These are phyloP conservation scores for Colletotrichum zoysiae DNA, from an alignment of 2,329 filamentous ascomycete species.

Conservation along the genomic window DNA sequence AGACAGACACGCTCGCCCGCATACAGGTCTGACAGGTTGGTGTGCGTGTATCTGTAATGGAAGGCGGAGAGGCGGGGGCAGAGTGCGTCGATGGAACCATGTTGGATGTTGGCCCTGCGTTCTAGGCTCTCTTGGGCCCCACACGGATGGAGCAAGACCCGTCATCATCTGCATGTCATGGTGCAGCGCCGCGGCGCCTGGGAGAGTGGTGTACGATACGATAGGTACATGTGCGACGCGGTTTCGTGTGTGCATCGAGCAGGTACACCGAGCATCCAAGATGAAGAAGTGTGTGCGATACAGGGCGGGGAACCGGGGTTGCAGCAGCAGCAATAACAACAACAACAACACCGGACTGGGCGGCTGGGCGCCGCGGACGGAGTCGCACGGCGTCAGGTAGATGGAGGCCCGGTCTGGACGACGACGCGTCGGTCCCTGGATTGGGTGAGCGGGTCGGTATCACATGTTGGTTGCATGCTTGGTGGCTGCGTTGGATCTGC, in stretches of 20 bases:
- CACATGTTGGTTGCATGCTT: constrained; percentile 30
- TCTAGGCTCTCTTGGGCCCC: constrained; percentile 22
- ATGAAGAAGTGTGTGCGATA: constrained; percentile 3
- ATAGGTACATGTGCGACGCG: not conserved
- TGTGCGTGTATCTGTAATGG: not conserved
- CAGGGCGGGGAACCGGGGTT: constrained; percentile 14
- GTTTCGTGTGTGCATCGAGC: constrained; percentile 2
- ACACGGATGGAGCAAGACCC: constrained; percentile 15
- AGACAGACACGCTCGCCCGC: not conserved
- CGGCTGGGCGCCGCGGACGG: constrained; percentile 8
- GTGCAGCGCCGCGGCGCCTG: constrained; percentile 20
- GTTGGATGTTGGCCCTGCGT: constrained; percentile 4
- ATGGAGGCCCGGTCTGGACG: constrained; percentile 24
- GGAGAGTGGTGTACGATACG: not conserved
- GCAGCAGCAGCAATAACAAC: not conserved
- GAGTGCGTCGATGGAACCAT: not conserved
- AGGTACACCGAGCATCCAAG: not conserved
- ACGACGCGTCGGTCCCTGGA: constrained; percentile 17
- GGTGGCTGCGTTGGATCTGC: constrained; percentile 24
- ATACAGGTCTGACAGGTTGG: constrained; percentile 28
- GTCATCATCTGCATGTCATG: constrained; percentile 36
- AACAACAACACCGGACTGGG: constrained; percentile 3
- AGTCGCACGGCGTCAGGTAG: constrained; percentile 25
- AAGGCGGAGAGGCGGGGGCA: not conserved
- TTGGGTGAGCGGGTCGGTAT: constrained; percentile 9